These are phyloP conservation scores for Zygoascus sp. DNA, from an alignment of 1,139 yeast genomes.

Conservation along the genomic window DNA sequence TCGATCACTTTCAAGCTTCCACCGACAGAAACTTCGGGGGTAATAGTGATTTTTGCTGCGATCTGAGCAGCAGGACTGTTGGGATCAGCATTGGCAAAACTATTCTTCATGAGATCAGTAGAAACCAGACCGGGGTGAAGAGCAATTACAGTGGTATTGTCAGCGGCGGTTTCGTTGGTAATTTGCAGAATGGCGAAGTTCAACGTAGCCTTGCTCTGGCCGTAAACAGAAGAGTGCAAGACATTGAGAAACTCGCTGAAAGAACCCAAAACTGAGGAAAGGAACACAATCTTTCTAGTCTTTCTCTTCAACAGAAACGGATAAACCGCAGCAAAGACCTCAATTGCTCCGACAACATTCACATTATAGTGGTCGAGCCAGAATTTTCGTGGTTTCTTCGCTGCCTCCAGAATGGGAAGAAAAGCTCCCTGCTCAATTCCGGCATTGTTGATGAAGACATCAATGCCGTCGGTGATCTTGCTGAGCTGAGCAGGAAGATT, in stretches of 20 bases:
- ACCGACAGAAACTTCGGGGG: slow-evolving; percentile 16
- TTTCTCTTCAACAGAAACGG: slow-evolving; percentile 20
- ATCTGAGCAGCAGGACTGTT: slow-evolving; percentile 3
- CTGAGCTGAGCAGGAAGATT: slow-evolving; percentile 24
- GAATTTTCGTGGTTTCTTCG: slow-evolving; percentile 27
- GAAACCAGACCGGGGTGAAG: slow-evolving; percentile 36
- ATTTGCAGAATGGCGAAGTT: slow-evolving; percentile 30
- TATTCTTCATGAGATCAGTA: slow-evolving; percentile 30
- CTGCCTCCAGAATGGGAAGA: slow-evolving; percentile 16
- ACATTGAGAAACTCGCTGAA: slow-evolving; percentile 21
- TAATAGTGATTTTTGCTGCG: slow-evolving; percentile 5
- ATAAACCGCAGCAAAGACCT: slow-evolving; percentile 26
- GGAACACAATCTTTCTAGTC: slow-evolving; percentile 24
- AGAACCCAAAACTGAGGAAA: slow-evolving; percentile 31
- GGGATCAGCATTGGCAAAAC: background rate
- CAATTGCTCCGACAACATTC: slow-evolving; percentile 37
- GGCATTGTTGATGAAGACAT: slow-evolving; percentile 52
- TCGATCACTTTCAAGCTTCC: slow-evolving; percentile 12
- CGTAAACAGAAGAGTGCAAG: slow-evolving; percentile 30
- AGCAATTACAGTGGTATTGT: slow-evolving; percentile 29
- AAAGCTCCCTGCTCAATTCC: slow-evolving; percentile 51
- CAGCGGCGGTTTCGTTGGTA: slow-evolving; percentile 26
- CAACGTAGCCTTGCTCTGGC: slow-evolving; percentile 38
- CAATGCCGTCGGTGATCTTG: slow-evolving; percentile 31
- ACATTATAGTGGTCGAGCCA: slow-evolving; percentile 29